Evolutionary conservation across 179 eudicot species (phyloP), one percentile per base, ranked within the genome.

Genomic region (Pouteria campechiana): DNA sequence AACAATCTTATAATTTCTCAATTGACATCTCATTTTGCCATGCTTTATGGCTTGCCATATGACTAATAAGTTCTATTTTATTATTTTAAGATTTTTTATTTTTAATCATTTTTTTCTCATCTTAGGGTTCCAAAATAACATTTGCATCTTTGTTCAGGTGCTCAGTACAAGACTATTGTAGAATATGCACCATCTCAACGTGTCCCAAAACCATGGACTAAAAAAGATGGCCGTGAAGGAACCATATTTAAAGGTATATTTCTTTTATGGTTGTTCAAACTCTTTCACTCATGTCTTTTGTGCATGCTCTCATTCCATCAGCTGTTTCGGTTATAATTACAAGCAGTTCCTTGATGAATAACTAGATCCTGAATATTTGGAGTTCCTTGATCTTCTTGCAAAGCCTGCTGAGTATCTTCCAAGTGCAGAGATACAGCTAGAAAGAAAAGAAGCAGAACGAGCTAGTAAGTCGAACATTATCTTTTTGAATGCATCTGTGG

Each of bases 201-300:
- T 49, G 75, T 86, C 44, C 90, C 98, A 25, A 76, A 81, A 69
- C 63, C 53, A 37, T 70, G 54, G 66, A 52, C 73, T 41, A 90
- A 78, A 69, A 86, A 76, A 56, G 98, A 90, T 76, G 98, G 95
- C 1, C 87, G 98, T 32, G 98, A 85, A 70, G 95, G 93, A 69
- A 74, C 93, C 15, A 76, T 90, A 47, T 40, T 29, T 33, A 79
- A 72, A 81, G 98, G 98, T 90, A 58, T 17, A n/a, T n/a, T n/a
- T n/a, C n/a, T n/a, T n/a, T n/a, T n/a, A n/a, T n/a, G n/a, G n/a
- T n/a, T n/a, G n/a, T n/a, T n/a, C n/a, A n/a, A n/a, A n/a, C n/a
- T n/a, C n/a, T n/a, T n/a, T n/a, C n/a, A n/a, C n/a, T 11, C 15
- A 15, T 51, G 10, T 30, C 20, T 23, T 13, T 25, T 46, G 32